These are phyloP conservation scores for Neonectria neomacrospora DNA, from an alignment of 2,329 filamentous ascomycete genomes.

Conservation along the genomic window DNA sequence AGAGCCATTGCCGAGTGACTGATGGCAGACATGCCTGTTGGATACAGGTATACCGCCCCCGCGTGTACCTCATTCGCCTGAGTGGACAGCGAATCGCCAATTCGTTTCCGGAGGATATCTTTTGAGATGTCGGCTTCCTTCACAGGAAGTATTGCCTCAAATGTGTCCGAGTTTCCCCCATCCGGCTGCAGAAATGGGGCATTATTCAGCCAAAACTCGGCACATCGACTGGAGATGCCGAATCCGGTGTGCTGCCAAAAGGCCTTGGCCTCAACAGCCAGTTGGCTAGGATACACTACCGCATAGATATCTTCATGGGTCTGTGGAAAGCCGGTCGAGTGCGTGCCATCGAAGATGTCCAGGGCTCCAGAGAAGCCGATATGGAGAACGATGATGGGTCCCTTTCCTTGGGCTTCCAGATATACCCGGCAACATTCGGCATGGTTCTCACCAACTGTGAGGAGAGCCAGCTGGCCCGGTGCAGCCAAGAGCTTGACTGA, in stretches of 20 bases:
- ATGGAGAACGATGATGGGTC: slow-evolving; percentile 8
- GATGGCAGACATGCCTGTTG: slow-evolving; percentile 65
- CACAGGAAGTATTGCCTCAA: background rate
- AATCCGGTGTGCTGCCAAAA: slow-evolving; percentile 48
- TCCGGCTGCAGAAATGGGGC: slow-evolving; percentile 33
- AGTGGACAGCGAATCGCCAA: slow-evolving; percentile 37
- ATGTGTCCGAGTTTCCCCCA: background rate
- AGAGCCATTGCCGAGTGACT: slow-evolving; percentile 37
- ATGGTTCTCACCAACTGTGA: slow-evolving; percentile 17
- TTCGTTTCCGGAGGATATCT: slow-evolving; percentile 27
- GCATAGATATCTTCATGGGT: slow-evolving; percentile 28
- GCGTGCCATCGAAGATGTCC: background rate
- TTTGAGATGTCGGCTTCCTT: slow-evolving; percentile 27
- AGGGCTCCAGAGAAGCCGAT: slow-evolving; percentile 29
- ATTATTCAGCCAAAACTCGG: slow-evolving; percentile 40
- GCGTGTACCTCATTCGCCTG: slow-evolving; percentile 12
- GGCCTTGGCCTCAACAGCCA: slow-evolving; percentile 39
- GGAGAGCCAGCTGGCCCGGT: background rate
- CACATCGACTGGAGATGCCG: slow-evolving; percentile 45
- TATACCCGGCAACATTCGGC: slow-evolving; percentile 34
- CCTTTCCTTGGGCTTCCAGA: slow-evolving; percentile 20
- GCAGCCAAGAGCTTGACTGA: background rate
- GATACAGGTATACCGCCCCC: slow-evolving; percentile 60
- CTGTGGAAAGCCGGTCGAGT: background rate
- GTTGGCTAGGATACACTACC: slow-evolving; percentile 26